These are phyloP conservation scores for Globisporangium spinosum DNA, from an alignment of 352 stramenopile species.

Conservation along the genomic window DNA sequence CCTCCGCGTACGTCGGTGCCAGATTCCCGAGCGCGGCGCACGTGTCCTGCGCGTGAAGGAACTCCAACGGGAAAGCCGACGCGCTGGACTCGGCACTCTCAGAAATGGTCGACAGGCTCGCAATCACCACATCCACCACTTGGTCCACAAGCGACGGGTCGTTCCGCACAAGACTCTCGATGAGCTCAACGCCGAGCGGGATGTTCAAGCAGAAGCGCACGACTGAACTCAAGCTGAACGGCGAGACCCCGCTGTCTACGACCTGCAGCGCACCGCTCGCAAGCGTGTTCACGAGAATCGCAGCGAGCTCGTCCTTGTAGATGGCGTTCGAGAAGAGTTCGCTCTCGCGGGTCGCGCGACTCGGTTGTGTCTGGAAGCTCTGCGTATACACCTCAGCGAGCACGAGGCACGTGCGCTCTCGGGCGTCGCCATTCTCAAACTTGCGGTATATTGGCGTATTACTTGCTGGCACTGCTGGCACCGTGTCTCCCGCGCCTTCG, in stretches of 20 bases:
- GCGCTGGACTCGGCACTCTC: slow-evolving; percentile 9
- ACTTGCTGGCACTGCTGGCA: background rate
- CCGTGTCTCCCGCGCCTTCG: background rate
- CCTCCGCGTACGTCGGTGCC: slow-evolving; percentile 33
- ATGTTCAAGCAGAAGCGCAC: slow-evolving; percentile 29
- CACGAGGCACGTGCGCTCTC: slow-evolving; percentile 34
- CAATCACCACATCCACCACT: slow-evolving; percentile 38
- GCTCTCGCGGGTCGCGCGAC: slow-evolving; percentile 17
- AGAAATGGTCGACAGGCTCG: slow-evolving; percentile 23
- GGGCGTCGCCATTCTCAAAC: slow-evolving; percentile 40
- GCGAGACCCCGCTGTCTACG: slow-evolving; percentile 3
- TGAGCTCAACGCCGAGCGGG: slow-evolving; percentile 34
- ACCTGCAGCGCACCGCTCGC: slow-evolving; percentile 30
- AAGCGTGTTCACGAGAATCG: slow-evolving; percentile 44
- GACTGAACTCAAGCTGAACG: slow-evolving; percentile 13
- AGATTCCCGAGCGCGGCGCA: slow-evolving; percentile 35
- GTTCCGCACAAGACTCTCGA: slow-evolving; percentile 47
- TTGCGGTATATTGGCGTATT: slow-evolving; percentile 33
- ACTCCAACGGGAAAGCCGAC: slow-evolving; percentile 10
- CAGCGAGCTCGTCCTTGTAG: slow-evolving; percentile 52
- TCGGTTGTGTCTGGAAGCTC: slow-evolving; percentile 3
- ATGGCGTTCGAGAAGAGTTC: slow-evolving; percentile 55
- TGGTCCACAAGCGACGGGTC: slow-evolving; percentile 37
- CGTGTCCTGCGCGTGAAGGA: slow-evolving; percentile 18
- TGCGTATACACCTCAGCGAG: slow-evolving; percentile 29